phyloP scores from a whole-genome alignment of 768 basidiomycete species.

The Favolaschia claudopus region DNA sequence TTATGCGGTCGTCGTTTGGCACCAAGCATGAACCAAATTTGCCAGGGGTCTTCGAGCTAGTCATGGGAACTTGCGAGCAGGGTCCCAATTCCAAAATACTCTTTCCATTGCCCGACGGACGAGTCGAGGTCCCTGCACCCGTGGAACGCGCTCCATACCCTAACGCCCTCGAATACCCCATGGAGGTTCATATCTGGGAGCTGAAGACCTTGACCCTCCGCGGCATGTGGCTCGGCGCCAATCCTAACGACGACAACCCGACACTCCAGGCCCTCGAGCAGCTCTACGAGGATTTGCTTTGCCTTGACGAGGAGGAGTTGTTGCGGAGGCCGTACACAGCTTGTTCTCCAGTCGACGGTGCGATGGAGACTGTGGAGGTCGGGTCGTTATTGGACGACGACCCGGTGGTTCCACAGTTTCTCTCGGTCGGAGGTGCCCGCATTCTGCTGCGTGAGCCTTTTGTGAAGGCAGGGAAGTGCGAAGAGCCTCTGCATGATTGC shows the following conservation, averaged over 20 bases:
- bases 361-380: background rate
- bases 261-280: background rate
- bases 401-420: background rate
- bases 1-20: background rate
- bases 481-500: no score
- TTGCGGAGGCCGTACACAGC: background rate
- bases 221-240: constrained; percentile 7
- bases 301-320: constrained; percentile 8
- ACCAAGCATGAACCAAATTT: constrained; percentile 1
- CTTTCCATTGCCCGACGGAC: background rate
- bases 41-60: constrained; percentile 15
- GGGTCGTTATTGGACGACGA: background rate
- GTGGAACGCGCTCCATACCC: no score
- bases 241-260: constrained; percentile 11
- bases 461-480: no score
- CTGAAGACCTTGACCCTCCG: constrained; percentile 4
- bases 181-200: background rate
- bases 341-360: background rate
- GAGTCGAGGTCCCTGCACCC: background rate
- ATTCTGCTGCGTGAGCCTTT: no score
- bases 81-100: background rate
- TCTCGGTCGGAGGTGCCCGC: background rate
- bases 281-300: constrained; percentile 8
- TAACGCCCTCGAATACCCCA: background rate
- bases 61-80: no score